Base-by-base conservation (phyloP, 176 grass and related monocot genomes). In the Oryza officinalis region DNA sequence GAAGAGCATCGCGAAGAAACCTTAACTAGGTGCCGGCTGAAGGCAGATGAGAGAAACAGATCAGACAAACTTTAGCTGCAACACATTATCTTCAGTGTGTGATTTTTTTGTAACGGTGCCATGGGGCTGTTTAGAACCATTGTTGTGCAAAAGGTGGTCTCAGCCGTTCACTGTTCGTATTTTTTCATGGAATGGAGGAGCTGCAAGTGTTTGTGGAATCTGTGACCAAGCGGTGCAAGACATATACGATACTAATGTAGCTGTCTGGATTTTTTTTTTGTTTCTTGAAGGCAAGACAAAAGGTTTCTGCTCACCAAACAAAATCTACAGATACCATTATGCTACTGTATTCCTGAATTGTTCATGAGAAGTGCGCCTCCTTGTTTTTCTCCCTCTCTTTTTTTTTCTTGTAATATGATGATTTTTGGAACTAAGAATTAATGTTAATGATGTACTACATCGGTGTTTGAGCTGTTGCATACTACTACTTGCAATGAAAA, bases 21-120 rank as follows among this genome's bases (percentile, higher is more conserved):
- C 33, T 87, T 94, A 32, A 84, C 57, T 5, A 70, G 54, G 68
- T 94, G 89, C 49, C 50, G 81, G 9, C 79, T 89, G 85, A 94
- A 89, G 41, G 45, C 72, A 72, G 69, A 80, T 27, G 45, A 83
- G 83, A 78, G 37, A 35, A 78, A 67, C 50, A 70, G 49, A 69
- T 27, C 38, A 10, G 8, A 18, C 63, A 37, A 61, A 37, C 35
- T 33, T 75, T 84, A 89, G 79, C 4, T 41, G 40, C 40, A 41
- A 41, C 40, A 10, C 40, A 41, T 41, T 41, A 41, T 41, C 10
- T 61, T 78, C 8, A 41, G 8, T 23, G 6, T 13, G 71, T 72
- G 47, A 2, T 50, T 54, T 57, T 82, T 67, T 72, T 31, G 63
- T 63, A 60, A 47, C 27, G 1, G 63, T 68, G 78, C 12, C 74